Evolutionary conservation across 1,284 basidiomycete genomes (phyloP), one percentile per base, ranked within the genome.

Genomic region (Tilletia indica): DNA sequence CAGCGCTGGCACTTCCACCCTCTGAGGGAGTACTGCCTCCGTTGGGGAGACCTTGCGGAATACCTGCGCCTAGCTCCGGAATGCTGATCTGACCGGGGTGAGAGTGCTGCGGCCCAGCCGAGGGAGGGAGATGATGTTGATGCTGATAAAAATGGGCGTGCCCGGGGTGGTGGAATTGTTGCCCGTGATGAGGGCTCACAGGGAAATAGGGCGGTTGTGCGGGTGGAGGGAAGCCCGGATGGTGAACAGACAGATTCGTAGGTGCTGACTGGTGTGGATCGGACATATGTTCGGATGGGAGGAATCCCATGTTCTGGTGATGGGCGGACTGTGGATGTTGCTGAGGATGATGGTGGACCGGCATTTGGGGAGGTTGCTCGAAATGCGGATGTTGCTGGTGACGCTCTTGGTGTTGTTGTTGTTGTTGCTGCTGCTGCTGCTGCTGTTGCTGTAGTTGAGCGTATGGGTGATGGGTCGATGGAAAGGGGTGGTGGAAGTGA

Each of bases 361-460:
- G 54, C 3, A 45, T 16, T 6, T 56, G n/a, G 14, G 12, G 25
- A n/a, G 6, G 68, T 19, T 69, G 68, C 19, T n/a, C 9, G 16
- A n/a, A 25, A 21, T 58, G 68, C 38, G 38, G 39, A 34, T 58
- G 68, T 25, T 39, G 5, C n/a, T 16, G 68, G n/a, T n/a, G 68
- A 12, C 42, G 68, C 12, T 54, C 51, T 8, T 54, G n/a, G 1
- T 54, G 51, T n/a, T 54, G 19, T 25, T 54, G 51, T 25, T 54
- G 51, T 14, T 49, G 48, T n/a, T 63, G 58, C 9, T 63, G 38
- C 1, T 67, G 64, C 39, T 39, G 64, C 2, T 31, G 64, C 31
- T 67, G 19, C 64, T 67, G 64, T 21, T 67, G 64, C 38, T 67
- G 64, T 9, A 47, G 19, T n/a, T 67, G 42, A 21, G 64, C 11